Percentiles rank a stretch among this genome's conserved stretches.
Conservation (phyloP, 192 early-diverging fungal genomes). For the Anaeromyces robustus region DNA sequence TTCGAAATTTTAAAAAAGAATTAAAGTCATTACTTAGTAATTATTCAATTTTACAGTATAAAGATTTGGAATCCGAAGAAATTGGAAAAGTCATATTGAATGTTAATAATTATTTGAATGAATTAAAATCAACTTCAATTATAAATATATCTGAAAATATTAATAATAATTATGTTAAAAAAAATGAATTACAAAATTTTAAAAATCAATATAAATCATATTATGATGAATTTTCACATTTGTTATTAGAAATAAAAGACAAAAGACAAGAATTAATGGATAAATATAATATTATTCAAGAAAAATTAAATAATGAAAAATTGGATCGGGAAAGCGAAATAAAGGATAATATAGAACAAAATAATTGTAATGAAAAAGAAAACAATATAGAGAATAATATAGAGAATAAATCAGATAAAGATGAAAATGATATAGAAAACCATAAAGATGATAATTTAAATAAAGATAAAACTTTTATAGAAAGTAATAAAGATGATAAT, state of each 20-base stretch:
- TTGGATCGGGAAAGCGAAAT: neutral
- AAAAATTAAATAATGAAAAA: neutral
- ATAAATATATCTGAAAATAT: neutral
- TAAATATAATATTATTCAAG: neutral
- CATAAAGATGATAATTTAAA: neutral
- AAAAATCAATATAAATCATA: neutral
- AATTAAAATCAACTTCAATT: neutral
- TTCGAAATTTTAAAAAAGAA: neutral
- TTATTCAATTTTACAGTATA: neutral
- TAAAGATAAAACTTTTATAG: neutral
- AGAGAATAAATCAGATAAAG: neutral
- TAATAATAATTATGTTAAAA: neutral
- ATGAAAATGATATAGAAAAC: neutral
- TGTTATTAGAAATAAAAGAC: neutral
- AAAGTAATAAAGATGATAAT: no score
- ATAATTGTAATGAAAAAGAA: neutral
- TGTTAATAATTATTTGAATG: neutral
- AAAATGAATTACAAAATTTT: neutral
- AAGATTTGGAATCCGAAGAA: neutral
- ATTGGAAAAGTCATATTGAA: neutral
- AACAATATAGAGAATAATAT: neutral
- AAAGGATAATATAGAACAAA: neutral
- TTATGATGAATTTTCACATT: neutral
- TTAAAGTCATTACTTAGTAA: neutral
- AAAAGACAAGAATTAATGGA: neutral